Base-by-base conservation (phyloP, 352 stramenopile species). In the Globisporangium paddicum region DNA sequence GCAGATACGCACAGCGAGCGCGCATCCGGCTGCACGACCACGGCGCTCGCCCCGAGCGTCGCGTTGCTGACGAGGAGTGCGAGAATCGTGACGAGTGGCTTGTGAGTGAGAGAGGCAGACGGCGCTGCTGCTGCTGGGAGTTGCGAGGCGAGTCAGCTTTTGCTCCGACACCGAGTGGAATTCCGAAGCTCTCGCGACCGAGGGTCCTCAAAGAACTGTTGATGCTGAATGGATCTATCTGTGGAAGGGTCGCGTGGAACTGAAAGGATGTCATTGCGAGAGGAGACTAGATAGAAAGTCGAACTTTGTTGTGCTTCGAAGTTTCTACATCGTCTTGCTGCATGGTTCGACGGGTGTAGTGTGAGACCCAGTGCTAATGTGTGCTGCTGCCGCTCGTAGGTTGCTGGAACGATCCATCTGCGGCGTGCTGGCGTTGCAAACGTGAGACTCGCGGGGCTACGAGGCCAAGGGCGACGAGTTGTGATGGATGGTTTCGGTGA, bases 1-100 rank as follows among this genome's bases (percentile, higher is more conserved):
- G 35, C 4, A 32, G 7, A n/a, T 1, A 52, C 59, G 23, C 35
- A 65, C 59, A 65, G 4, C 3, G 50, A 56, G 32, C 35, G 59
- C 30, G 32, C 59, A 65, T 65, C 42, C 18, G 59, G 59, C 51
- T 65, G 59, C 9, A 45, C 41, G 25, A 65, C 23, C 30, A 60
- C 51, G 19, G 59, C 59, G 45, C 59, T 65, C 41, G 59, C 50
- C 10, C 52, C 51, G 37, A 65, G 59, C 52, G 59, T 46, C 51
- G 32, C 51, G 59, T 56, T 60, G 47, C 37, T 58, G 40, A 58
- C 16, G 34, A 58, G 58, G 40, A 63, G 48, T 28, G 30, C 49
- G 38, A 57, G 23, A 58, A 63, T 63, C 11, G 58, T 63, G 58
- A 11, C 48, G 16, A 34, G 4, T 26, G 40, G 40, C n/a, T 46